Percentiles rank a stretch among this genome's conserved stretches.
Conservation (phyloP, 352 stramenopile species). For the Halophytophthora polymorphica region DNA sequence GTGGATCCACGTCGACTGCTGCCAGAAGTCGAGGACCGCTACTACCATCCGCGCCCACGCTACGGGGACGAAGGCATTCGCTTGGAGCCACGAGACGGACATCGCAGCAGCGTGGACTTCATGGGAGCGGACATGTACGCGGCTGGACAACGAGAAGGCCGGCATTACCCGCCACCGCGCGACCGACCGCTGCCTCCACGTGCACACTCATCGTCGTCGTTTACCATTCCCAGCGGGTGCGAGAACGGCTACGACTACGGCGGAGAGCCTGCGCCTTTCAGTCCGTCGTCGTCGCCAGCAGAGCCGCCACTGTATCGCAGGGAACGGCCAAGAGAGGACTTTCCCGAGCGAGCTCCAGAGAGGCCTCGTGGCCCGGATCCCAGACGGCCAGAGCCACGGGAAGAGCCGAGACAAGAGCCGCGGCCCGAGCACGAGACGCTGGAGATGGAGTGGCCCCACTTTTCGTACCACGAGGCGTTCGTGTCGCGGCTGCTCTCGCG, state of each 20-base stretch:
- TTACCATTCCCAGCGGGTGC: neutral
- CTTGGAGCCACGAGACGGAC: constrained; percentile 12
- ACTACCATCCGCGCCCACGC: constrained; percentile 4
- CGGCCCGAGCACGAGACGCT: constrained; percentile 4
- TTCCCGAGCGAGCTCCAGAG: neutral
- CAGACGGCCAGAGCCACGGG: neutral
- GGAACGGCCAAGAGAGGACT: constrained; percentile 7
- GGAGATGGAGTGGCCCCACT: constrained; percentile 31
- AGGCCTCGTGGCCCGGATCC: constrained; percentile 10
- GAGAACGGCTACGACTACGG: constrained; percentile 17
- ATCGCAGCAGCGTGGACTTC: constrained; percentile 3
- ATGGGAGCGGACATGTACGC: constrained; percentile 4
- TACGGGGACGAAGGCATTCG: constrained; percentile 8
- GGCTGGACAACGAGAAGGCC: constrained; percentile 10
- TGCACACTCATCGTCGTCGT: constrained; percentile 9
- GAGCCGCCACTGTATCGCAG: constrained; percentile 12
- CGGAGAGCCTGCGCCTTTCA: constrained; percentile 17
- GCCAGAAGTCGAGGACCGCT: constrained; percentile 11
- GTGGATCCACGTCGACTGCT: constrained; percentile 10
- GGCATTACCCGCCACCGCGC: constrained; percentile 9
- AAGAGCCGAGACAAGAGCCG: neutral
- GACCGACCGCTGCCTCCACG: constrained; percentile 13
- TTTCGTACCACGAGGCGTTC: constrained; percentile 54
- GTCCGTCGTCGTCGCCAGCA: constrained; percentile 13
- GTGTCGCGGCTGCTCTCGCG: constrained; percentile 42